Conservation (phyloP, 2,329 filamentous ascomycete species). For the Cytospora piceae region DNA sequence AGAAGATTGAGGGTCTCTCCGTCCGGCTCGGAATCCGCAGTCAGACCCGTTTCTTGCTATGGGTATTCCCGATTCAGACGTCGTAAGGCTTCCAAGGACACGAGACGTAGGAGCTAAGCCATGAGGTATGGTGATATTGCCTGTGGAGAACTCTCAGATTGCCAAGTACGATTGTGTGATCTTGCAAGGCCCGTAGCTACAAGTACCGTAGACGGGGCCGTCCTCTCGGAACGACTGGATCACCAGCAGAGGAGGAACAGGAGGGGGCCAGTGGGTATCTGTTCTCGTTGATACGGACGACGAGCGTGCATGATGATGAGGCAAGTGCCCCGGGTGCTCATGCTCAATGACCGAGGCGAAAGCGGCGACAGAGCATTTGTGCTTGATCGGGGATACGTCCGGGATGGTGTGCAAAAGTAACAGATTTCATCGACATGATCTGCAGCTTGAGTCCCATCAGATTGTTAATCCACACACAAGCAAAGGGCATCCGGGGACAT, state of each 20-base stretch:
- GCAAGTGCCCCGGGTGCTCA: background rate
- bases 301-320: background rate
- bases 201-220: conserved; percentile 15
- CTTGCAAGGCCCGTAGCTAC: background rate
- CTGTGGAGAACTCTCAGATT: conserved; percentile 25
- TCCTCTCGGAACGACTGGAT: background rate
- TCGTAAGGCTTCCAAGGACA: background rate
- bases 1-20: background rate
- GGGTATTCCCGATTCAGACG: background rate
- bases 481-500: background rate
- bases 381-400: background rate
- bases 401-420: background rate
- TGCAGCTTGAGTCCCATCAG: background rate
- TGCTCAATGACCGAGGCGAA: background rate
- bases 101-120: conserved; percentile 12
- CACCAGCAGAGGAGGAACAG: background rate
- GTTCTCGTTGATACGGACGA: background rate
- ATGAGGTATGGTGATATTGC: conserved; percentile 28
- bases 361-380: background rate
- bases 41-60: background rate
- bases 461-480: background rate
- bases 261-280: background rate
- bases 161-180: conserved; percentile 12
- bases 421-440: background rate
- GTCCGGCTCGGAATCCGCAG: background rate